phyloP scores from a whole-genome alignment of 257 asterid genomes.

The Nicotiana undulata region DNA sequence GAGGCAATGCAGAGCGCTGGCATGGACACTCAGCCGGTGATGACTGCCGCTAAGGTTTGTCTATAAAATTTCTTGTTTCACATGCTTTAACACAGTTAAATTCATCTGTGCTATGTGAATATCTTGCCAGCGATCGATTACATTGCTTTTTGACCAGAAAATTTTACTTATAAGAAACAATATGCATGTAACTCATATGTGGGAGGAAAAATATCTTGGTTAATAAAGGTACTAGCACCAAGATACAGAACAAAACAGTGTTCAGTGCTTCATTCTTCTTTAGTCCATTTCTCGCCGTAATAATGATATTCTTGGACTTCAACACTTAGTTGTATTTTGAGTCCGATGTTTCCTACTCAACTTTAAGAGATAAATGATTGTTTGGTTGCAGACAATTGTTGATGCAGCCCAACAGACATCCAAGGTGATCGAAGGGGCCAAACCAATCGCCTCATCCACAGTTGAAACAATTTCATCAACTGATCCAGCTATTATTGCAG shows the following conservation, averaged over 20 bases:
- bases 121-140: not conserved
- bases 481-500: conserved; percentile 59
- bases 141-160: not conserved
- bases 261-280: not conserved
- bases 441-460: conserved; percentile 79
- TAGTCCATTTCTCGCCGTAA: not conserved
- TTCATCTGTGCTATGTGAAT: not conserved
- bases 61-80: not conserved
- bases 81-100: not conserved
- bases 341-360: not conserved
- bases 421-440: conserved; percentile 67
- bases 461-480: conserved; percentile 66
- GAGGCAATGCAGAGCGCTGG: conserved; percentile 86
- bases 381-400: conserved; percentile 58
- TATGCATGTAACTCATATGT: not conserved
- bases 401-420: conserved; percentile 86
- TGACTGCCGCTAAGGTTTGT: conserved; percentile 73
- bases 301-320: not conserved
- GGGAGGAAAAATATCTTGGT: not conserved
- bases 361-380: not conserved
- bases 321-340: not conserved
- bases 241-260: not conserved
- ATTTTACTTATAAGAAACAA: not conserved
- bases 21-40: conserved; percentile 63
- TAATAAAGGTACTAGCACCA: not conserved